Evolutionary conservation across 257 asterid genomes (phyloP).

Genomic region (Dorcoceras hygrometricum): DNA sequence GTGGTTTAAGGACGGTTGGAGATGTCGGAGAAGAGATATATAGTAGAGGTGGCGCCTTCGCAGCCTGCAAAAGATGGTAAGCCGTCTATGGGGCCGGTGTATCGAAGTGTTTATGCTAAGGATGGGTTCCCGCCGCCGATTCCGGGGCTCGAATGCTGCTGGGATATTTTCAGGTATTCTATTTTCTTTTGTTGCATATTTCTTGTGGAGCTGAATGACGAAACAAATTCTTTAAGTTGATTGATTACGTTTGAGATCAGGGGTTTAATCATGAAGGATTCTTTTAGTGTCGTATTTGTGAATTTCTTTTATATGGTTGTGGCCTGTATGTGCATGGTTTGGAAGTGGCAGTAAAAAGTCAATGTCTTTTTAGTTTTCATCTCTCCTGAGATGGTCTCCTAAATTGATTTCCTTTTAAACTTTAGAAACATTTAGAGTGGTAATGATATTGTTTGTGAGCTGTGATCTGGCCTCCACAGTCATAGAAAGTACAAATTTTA

Average conservation of each 20-base stretch:
- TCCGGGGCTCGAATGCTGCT: conserved; percentile 37
- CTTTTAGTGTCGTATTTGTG: no score
- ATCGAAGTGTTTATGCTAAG: conserved; percentile 39
- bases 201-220: neutral
- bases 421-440: conserved; percentile 18
- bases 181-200: neutral
- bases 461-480: conserved; percentile 8
- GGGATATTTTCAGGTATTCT: conserved; percentile 53
- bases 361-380: no score
- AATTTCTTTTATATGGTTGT: no score
- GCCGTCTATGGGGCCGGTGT: conserved; percentile 49
- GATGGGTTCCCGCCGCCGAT: conserved; percentile 41
- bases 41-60: conserved; percentile 44
- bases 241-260: neutral
- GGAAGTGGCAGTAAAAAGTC: neutral
- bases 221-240: neutral
- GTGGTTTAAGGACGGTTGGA: neutral
- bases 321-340: neutral
- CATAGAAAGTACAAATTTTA: conserved; percentile 16
- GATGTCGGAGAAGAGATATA: conserved; percentile 31
- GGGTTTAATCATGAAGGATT: neutral
- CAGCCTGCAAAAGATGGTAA: conserved; percentile 41
- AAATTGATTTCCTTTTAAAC: no score
- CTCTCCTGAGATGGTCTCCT: neutral
- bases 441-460: conserved; percentile 6